Conservation (phyloP, 352 stramenopile genomes). For the Phytophthora hibernalis region DNA sequence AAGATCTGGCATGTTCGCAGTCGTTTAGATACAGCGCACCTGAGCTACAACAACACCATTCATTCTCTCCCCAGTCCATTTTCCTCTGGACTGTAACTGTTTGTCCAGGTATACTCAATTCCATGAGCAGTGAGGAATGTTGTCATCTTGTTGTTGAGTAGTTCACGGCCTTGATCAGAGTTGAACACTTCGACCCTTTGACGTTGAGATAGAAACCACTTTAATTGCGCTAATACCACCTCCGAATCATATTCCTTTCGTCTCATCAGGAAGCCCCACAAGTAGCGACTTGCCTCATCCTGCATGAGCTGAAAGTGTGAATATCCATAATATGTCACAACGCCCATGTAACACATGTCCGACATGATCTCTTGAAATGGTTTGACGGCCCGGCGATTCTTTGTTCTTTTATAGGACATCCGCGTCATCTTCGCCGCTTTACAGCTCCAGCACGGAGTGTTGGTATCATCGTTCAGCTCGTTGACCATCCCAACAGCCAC, state of each 20-base stretch:
- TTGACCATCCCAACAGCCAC: background rate
- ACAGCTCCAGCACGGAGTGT: slow-evolving; percentile 9
- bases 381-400: background rate
- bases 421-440: slow-evolving; percentile 5
- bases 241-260: slow-evolving; percentile 8
- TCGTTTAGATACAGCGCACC: background rate
- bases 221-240: slow-evolving; percentile 6
- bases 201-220: background rate
- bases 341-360: slow-evolving; percentile 13
- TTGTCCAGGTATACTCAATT: too few species aligned
- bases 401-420: slow-evolving; percentile 21
- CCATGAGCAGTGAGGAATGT: background rate
- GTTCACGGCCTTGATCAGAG: background rate
- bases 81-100: slow-evolving; percentile 5
- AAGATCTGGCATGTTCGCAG: slow-evolving; percentile 5
- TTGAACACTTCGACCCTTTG: too few species aligned
- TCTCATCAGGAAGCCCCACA: slow-evolving; percentile 18
- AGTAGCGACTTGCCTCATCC: slow-evolving; percentile 12
- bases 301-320: slow-evolving; percentile 18
- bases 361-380: too few species aligned
- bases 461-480: background rate
- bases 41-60: too few species aligned
- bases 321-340: slow-evolving; percentile 17
- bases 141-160: background rate
- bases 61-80: too few species aligned